Evolutionary conservation across 176 grass and related monocot species (phyloP).

Genomic region (Puya raimondii): DNA sequence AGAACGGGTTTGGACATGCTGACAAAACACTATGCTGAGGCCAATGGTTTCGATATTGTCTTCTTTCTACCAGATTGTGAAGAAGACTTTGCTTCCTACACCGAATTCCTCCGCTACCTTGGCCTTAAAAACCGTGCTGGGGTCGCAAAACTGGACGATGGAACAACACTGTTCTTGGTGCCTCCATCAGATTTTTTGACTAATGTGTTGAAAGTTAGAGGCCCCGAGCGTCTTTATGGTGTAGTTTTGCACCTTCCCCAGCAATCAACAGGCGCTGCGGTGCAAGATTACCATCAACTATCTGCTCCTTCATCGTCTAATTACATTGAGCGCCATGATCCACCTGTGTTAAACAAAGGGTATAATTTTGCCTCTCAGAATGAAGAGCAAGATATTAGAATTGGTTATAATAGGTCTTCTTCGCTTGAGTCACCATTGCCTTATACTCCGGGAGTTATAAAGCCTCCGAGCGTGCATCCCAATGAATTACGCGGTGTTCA

Average conservation of each 20-base stretch:
- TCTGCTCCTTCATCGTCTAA: constrained; percentile 23
- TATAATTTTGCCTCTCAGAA: constrained; percentile 22
- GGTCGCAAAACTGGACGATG: constrained; percentile 80
- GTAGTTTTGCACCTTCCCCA: constrained; percentile 73
- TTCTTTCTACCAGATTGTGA: constrained; percentile 88
- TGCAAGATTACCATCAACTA: constrained; percentile 29
- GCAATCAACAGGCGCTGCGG: constrained; percentile 28
- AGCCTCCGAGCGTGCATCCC: constrained; percentile 14
- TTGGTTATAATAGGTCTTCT: constrained; percentile 31
- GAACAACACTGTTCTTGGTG: constrained; percentile 76
- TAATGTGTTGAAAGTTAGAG: constrained; percentile 66
- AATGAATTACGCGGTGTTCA: constrained; percentile 33
- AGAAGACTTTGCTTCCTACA: constrained; percentile 90
- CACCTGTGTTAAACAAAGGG: constrained; percentile 25
- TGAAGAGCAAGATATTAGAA: constrained; percentile 18
- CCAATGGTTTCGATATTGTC: constrained; percentile 63
- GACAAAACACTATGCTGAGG: constrained; percentile 59
- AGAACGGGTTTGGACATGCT: constrained; percentile 89
- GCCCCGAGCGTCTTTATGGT: constrained; percentile 83
- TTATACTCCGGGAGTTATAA: constrained; percentile 11
- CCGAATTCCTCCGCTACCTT: constrained; percentile 79
- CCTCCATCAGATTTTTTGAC: constrained; percentile 80
- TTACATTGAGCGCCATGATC: constrained; percentile 37
- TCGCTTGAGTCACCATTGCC: constrained; percentile 24
- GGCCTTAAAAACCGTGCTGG: constrained; percentile 76